Evolutionary conservation across 371 early-diverging fungal species (phyloP), one percentile per base, ranked within the genome.

Genomic region (Mucor saturninus): DNA sequence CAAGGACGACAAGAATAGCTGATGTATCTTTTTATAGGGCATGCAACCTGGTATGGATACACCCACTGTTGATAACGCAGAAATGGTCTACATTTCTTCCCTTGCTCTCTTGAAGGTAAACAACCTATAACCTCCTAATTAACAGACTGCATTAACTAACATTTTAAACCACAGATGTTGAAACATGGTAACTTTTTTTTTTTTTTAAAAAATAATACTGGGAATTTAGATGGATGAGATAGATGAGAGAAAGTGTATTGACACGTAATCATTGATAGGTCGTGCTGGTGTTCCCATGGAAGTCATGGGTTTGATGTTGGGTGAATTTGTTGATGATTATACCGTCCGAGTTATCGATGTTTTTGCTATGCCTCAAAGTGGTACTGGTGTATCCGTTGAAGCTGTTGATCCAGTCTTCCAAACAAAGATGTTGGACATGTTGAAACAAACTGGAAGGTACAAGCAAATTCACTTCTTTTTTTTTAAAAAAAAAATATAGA

Each of bases 211-310:
- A 38, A 38, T 71, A 39, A 9, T 2, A 52, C 21, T 21, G 21
- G 43, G n/a, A 10, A 10, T 42, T 9, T 9, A 14, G 10, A n/a
- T 42, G 43, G 43, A 42, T n/a, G 43, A 14, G 43, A 42, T 8
- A 35, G 6, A 4, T 14, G 43, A 11, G n/a, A n/a, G 11, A 42
- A 42, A 14, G 6, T 14, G 28, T 49, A 30, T 31, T 59, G 13
- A 59, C 49, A 40, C 6, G 5, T 48, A 2, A 35, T 46, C 32
- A 29, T 59, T 21, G 21, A 21, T 59, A 92, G 98, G 97, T 32
- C 91, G 99, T 64, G 99, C 99, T 38, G 99, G 99, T 68, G 99
- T 99, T n/a, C 99, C 99, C 10, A 97, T 99, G 97, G 99, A 99
- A 81, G 99, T 99, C 54, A 99, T 99, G 99, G 99, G 99, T 14